These are phyloP conservation scores for Malus fusca DNA, from an alignment of 306 rosid species.

Conservation along the genomic window DNA sequence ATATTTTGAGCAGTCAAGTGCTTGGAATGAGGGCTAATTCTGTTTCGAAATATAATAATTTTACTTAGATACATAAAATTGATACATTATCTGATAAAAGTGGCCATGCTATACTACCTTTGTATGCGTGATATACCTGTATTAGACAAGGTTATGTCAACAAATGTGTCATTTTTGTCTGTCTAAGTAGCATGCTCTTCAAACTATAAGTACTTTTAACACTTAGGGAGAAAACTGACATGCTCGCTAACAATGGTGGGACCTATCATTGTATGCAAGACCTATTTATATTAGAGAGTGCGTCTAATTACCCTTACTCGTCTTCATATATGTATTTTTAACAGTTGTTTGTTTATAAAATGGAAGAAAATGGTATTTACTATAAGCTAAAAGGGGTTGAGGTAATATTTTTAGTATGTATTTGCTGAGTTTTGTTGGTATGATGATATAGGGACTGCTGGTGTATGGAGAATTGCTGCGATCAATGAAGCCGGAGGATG, in stretches of 20 bases:
- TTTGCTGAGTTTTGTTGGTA: neutral
- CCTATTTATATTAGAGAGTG: neutral
- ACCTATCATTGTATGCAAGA: too few species aligned
- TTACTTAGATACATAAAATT: too few species aligned
- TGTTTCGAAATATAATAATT: too few species aligned
- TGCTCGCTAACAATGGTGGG: too few species aligned
- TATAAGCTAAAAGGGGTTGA: neutral
- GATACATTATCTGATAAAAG: too few species aligned
- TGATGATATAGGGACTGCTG: conserved; percentile 65
- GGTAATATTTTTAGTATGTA: neutral
- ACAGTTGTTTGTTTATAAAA: neutral
- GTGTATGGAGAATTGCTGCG: conserved; percentile 86
- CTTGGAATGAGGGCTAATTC: neutral
- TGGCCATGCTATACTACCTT: fast-evolving
- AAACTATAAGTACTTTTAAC: too few species aligned
- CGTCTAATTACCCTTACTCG: neutral
- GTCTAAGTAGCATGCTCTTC: too few species aligned
- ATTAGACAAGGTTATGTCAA: too few species aligned
- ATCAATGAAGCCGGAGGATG: conserved; percentile 89
- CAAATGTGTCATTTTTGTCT: too few species aligned
- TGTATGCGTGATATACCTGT: too few species aligned
- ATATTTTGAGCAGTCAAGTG: neutral
- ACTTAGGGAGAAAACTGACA: too few species aligned
- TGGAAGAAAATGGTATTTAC: neutral
- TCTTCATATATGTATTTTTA: neutral